Conservation (phyloP, 768 basidiomycete species). For the Brasilioporus rufonigricans region DNA sequence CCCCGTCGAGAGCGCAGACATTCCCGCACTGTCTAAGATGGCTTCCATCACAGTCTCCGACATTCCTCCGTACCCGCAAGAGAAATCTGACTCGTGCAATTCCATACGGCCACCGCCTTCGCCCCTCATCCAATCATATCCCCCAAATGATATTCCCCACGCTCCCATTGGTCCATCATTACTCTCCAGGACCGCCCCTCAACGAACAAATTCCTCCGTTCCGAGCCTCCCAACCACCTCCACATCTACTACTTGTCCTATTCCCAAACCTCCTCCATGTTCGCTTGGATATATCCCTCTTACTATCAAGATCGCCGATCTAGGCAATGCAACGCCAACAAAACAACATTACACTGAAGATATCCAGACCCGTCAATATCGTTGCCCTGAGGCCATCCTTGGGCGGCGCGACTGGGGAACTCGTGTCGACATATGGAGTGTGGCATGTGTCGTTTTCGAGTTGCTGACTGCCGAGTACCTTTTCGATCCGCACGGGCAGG, state of each 20-base stretch:
- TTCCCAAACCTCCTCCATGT: conserved; percentile 23
- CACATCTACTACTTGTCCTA: conserved; percentile 19
- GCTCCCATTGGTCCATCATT: conserved; percentile 47
- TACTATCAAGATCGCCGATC: conserved; percentile 89
- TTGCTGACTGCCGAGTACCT: conserved; percentile 88
- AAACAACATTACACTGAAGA: conserved; percentile 90
- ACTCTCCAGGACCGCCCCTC: conserved; percentile 64
- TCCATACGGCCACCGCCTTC: conserved; percentile 14
- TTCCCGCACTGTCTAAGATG: conserved; percentile 39
- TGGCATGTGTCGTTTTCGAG: conserved; percentile 90
- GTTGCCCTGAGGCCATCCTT: conserved; percentile 90
- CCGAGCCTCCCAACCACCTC: conserved; percentile 22
- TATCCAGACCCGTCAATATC: conserved; percentile 95
- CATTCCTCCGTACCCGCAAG: background rate
- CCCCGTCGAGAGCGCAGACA: conserved; percentile 36
- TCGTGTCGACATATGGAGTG: conserved; percentile 87
- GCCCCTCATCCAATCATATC: conserved; percentile 26
- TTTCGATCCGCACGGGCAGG: conserved; percentile 85
- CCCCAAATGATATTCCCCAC: conserved; percentile 17
- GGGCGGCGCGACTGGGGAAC: conserved; percentile 85
- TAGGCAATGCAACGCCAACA: conserved; percentile 93
- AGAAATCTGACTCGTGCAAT: background rate
- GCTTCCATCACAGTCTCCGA: conserved; percentile 24
- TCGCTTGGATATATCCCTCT: conserved; percentile 44
- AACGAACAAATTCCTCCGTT: conserved; percentile 11